Evolutionary conservation across 768 basidiomycete genomes (phyloP).

Genomic region (Suillus luteus): DNA sequence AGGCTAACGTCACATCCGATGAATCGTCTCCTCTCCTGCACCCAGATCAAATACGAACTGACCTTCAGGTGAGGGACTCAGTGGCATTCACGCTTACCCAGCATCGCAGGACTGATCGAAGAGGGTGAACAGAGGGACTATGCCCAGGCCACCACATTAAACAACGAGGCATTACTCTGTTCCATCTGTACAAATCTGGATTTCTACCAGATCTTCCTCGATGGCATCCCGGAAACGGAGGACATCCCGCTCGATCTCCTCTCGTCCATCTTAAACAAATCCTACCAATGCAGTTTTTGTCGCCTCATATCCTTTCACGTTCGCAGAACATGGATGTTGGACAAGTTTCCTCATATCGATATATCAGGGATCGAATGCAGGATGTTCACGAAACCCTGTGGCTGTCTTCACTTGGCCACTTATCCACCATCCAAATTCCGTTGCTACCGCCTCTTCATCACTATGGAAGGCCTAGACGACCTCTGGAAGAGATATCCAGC

Average conservation of each 20-base stretch:
- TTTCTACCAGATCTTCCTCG: slow-evolving; percentile 7
- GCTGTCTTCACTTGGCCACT: not conserved
- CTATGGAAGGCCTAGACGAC: not conserved
- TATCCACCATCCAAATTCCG: not conserved
- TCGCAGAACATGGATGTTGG: slow-evolving; percentile 10
- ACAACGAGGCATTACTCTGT: slow-evolving; percentile 7
- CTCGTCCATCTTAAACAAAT: slow-evolving; percentile 9
- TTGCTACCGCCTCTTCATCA: slow-evolving; percentile 9
- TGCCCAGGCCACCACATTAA: not conserved
- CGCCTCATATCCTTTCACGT: slow-evolving; percentile 9
- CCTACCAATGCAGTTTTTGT: slow-evolving; percentile 10
- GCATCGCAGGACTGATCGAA: not conserved
- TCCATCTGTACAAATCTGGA: slow-evolving; percentile 9
- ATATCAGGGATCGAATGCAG: slow-evolving; percentile 6
- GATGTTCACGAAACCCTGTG: not conserved
- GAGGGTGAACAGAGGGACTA: not conserved
- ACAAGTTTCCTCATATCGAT: slow-evolving; percentile 9
- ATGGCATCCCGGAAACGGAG: slow-evolving; percentile 5
- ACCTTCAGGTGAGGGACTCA: not conserved
- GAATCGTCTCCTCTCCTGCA: not conserved
- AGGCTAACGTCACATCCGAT: not conserved
- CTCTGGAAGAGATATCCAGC: not conserved
- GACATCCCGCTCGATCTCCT: slow-evolving; percentile 6
- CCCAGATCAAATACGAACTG: not conserved
- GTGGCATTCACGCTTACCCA: not conserved